phyloP scores from a whole-genome alignment of 2,329 filamentous ascomycete genomes.

The Alternaria brassicicola region DNA sequence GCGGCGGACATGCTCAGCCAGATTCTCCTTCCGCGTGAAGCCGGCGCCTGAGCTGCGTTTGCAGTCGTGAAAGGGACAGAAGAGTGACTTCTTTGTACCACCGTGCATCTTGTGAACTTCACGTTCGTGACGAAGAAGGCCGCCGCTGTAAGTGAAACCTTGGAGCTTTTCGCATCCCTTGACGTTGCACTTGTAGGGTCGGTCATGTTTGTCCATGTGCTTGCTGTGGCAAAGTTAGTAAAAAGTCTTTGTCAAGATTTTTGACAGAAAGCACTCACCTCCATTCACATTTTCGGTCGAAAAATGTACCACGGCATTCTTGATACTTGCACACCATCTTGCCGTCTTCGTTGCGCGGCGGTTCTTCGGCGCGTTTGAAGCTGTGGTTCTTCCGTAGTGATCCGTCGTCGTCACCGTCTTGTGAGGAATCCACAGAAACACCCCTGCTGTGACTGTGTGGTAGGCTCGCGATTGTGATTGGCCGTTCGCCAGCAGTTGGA shows the following conservation, averaged over 20 bases:
- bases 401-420: slow-evolving; percentile 38
- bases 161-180: slow-evolving; percentile 88
- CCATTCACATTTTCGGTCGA: slow-evolving; percentile 89
- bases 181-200: slow-evolving; percentile 84
- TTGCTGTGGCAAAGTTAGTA: slow-evolving; percentile 64
- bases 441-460: slow-evolving; percentile 24
- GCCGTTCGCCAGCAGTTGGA: slow-evolving; percentile 30
- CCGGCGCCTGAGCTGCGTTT: slow-evolving; percentile 87
- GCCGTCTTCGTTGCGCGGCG: slow-evolving; percentile 70
- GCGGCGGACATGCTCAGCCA: slow-evolving; percentile 89
- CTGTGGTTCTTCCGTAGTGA: slow-evolving; percentile 46
- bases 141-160: slow-evolving; percentile 94
- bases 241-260: slow-evolving; percentile 25
- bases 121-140: slow-evolving; percentile 85
- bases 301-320: slow-evolving; percentile 73
- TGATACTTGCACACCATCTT: slow-evolving; percentile 73
- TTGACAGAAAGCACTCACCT: slow-evolving; percentile 66
- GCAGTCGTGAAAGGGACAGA: slow-evolving; percentile 85
- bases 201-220: slow-evolving; percentile 98
- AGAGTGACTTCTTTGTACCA: slow-evolving; percentile 83
- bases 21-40: slow-evolving; percentile 91
- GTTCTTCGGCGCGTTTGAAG: slow-evolving; percentile 55
- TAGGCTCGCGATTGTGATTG: slow-evolving; percentile 31
- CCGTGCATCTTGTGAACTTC: slow-evolving; percentile 93
- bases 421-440: slow-evolving; percentile 39